Evolutionary conservation across 306 rosid genomes (phyloP).

Genomic region (Cucumis cinereus): DNA sequence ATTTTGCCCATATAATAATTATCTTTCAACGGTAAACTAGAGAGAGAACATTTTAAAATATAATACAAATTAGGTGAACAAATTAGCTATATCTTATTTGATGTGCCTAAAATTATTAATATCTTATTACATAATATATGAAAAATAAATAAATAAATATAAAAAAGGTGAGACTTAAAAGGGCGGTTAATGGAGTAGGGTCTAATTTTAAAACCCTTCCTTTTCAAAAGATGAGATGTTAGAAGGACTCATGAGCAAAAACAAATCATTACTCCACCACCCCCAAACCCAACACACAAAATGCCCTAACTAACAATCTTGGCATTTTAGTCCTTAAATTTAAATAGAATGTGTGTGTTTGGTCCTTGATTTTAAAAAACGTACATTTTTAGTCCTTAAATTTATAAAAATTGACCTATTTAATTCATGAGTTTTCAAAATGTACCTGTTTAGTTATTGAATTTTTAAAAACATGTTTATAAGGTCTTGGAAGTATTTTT

Average conservation of each 20-base stretch:
- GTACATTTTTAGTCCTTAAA: too few species aligned
- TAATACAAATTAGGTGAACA: background rate
- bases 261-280: background rate
- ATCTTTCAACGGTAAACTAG: too few species aligned
- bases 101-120: background rate
- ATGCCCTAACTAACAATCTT: background rate
- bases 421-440: too few species aligned
- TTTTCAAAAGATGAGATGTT: background rate
- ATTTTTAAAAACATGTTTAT: too few species aligned
- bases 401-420: too few species aligned
- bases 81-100: background rate
- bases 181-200: conserved; percentile 1
- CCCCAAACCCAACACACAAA: background rate
- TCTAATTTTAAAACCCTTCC: background rate
- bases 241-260: background rate
- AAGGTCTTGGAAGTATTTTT: too few species aligned
- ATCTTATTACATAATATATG: background rate
- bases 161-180: background rate
- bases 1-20: too few species aligned
- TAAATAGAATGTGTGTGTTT: too few species aligned
- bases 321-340: too few species aligned
- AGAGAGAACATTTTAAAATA: too few species aligned
- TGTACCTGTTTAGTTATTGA: too few species aligned
- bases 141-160: fast-evolving
- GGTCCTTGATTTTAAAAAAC: too few species aligned